These are phyloP conservation scores for Elsinoe perseae DNA, from an alignment of 2,329 filamentous ascomycete genomes.

Conservation along the genomic window DNA sequence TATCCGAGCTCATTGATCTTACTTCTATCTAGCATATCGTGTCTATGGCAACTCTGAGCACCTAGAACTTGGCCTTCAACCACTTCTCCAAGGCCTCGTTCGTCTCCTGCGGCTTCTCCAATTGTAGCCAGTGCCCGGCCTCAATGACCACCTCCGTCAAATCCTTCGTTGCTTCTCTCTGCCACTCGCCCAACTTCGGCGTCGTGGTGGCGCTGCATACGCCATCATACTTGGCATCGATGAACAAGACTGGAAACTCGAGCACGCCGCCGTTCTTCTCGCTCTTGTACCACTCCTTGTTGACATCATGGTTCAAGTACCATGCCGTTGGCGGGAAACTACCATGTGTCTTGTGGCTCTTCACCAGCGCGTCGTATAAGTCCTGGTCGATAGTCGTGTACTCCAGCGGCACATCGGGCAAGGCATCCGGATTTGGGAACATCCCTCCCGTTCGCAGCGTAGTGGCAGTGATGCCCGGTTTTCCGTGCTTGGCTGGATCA, in stretches of 20 bases:
- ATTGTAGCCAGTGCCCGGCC: slow-evolving; percentile 24
- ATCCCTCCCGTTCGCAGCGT: slow-evolving; percentile 27
- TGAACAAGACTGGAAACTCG: slow-evolving; percentile 33
- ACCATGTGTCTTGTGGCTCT: slow-evolving; percentile 35
- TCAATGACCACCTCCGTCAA: slow-evolving; percentile 41
- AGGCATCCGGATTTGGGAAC: slow-evolving; percentile 26
- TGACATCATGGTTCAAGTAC: slow-evolving; percentile 40
- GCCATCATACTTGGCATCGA: slow-evolving; percentile 35
- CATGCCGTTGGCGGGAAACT: slow-evolving; percentile 35
- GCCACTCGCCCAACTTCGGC: slow-evolving; percentile 30
- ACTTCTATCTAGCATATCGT: background rate
- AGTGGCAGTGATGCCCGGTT: slow-evolving; percentile 23
- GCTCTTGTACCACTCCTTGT: slow-evolving; percentile 35
- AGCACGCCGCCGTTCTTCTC: slow-evolving; percentile 31
- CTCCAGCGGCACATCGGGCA: slow-evolving; percentile 28
- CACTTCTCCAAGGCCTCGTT: slow-evolving; percentile 23
- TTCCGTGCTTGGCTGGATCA: slow-evolving; percentile 23
- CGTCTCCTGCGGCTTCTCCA: slow-evolving; percentile 25
- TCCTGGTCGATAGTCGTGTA: slow-evolving; percentile 26
- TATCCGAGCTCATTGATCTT: too few species aligned
- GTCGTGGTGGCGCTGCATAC: slow-evolving; percentile 32
- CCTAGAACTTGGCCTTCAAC: slow-evolving; percentile 17
- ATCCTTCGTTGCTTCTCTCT: slow-evolving; percentile 31
- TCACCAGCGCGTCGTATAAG: slow-evolving; percentile 25
- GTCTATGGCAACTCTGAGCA: background rate